These are phyloP conservation scores for Yamadazyma dushanensis DNA, from an alignment of 1,139 yeast genomes.

Conservation along the genomic window DNA sequence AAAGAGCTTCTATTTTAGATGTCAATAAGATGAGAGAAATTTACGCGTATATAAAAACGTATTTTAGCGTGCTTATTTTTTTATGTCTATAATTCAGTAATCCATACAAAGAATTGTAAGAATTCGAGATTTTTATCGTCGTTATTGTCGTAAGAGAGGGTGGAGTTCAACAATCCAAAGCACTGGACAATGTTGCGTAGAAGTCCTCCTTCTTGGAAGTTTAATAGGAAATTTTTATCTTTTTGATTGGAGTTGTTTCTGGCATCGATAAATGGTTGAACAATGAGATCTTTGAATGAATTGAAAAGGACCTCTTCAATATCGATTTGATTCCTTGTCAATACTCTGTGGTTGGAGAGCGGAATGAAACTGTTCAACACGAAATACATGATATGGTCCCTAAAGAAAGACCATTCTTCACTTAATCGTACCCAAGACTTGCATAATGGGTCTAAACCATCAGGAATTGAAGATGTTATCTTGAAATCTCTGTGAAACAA, in stretches of 20 bases:
- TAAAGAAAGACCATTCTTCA: constrained; percentile 35
- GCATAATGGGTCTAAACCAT: constrained; percentile 8
- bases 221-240: constrained; percentile 13
- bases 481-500: constrained; percentile 25
- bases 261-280: constrained; percentile 29
- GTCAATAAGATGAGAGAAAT: constrained; percentile 3
- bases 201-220: constrained; percentile 13
- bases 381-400: constrained; percentile 29
- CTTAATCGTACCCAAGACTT: constrained; percentile 23
- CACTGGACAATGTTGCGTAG: constrained; percentile 14
- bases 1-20: too few relatives aligned
- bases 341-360: constrained; percentile 24
- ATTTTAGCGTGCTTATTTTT: neutral
- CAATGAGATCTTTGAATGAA: constrained; percentile 33
- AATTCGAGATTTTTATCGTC: constrained; percentile 8
- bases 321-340: constrained; percentile 23
- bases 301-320: constrained; percentile 30
- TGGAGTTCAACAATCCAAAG: constrained; percentile 16
- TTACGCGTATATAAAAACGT: constrained; percentile 1
- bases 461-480: neutral
- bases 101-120: constrained; percentile 13
- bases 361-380: constrained; percentile 32
- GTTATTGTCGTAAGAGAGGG: constrained; percentile 8
- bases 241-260: constrained; percentile 13
- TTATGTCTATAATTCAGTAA: constrained; percentile 8